A percentile compares a stretch with the other conserved stretches of the same genome.
Conservation (phyloP, 345 rosid genomes). For the Arabis alpina region DNA sequence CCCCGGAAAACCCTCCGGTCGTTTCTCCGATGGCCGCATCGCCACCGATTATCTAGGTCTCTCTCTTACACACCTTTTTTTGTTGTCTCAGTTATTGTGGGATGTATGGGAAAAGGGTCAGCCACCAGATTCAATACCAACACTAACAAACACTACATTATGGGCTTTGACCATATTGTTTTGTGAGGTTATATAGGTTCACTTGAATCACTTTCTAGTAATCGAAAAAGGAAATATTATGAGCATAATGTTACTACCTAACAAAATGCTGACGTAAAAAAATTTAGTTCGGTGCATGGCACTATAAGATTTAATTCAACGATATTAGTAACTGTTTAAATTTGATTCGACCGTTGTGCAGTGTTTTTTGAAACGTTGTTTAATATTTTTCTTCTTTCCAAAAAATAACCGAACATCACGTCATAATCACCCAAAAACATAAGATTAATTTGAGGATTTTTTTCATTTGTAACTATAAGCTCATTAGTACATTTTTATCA, state of each 20-base stretch:
- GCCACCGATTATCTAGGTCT: slow-evolving; percentile 62
- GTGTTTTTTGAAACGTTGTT: neutral
- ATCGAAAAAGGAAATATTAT: neutral
- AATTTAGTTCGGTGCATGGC: neutral
- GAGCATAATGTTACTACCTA: neutral
- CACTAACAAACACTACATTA: slow-evolving; percentile 10
- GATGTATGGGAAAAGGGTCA: slow-evolving; percentile 6
- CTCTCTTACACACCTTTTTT: neutral
- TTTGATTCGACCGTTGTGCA: neutral
- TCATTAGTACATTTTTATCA: too few relatives aligned
- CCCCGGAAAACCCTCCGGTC: slow-evolving; percentile 63
- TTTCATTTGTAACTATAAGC: too few relatives aligned
- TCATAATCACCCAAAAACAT: neutral
- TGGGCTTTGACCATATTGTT: slow-evolving; percentile 13
- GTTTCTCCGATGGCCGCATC: slow-evolving; percentile 67
- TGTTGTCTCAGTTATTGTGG: neutral
- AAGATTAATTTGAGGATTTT: too few relatives aligned
- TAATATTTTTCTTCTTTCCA: too few relatives aligned
- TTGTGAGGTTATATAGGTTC: slow-evolving; percentile 10
- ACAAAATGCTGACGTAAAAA: slow-evolving; percentile 4
- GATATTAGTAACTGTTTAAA: neutral
- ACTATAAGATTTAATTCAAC: neutral
- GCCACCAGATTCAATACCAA: slow-evolving; percentile 21
- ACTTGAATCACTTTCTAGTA: neutral
- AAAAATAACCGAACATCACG: neutral